Evolutionary conservation across 306 rosid species (phyloP), one percentile per base, ranked within the genome.

Genomic region (Cicer cuneatum): DNA sequence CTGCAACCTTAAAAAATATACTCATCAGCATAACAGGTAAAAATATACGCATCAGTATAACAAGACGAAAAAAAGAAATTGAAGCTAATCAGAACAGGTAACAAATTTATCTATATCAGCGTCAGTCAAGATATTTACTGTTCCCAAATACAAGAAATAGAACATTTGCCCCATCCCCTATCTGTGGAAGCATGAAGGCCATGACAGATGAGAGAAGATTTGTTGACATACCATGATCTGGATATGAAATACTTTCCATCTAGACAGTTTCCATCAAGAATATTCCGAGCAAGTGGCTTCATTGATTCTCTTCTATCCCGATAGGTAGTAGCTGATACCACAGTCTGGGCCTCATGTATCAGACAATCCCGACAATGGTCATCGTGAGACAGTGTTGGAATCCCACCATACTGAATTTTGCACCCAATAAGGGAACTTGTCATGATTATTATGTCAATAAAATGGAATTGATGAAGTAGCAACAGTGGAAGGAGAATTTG

Each of bases 311-410:
- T 86, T 57, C 88, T 85, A 78, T 83, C 96, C 78, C 93, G 80
- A 73, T 92, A 92, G 78, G 90, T 69, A 66, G 88, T 92, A 61
- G 92, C 97, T 52, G 85, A 86, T 56, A 90, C 96, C 74, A 87
- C 80, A 66, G 78, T 81, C 70, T 71, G 86, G 14, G 97, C 96
- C 73, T 82, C 93, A 59, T 82, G 81, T 49, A 82, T 83, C 67
- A 92, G 86, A 85, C 97, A 92, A 69, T 74, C 88, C 84, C 68
- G 64, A 85, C 97, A 92, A 78, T 73, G 63, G 66, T 88, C 96
- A 72, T 81, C 81, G 71, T 78, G 79, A 70, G 87, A 24, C 57
- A 92, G 71, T 76, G 65, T 60, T 39, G 96, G 93, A 33, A 88
- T 90, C 77, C 92, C 93, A 46, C 85, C 86, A 84, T 90, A 81